phyloP scores from a whole-genome alignment of 169 alveolate species.

The Cyclospora cayetanensis region DNA sequence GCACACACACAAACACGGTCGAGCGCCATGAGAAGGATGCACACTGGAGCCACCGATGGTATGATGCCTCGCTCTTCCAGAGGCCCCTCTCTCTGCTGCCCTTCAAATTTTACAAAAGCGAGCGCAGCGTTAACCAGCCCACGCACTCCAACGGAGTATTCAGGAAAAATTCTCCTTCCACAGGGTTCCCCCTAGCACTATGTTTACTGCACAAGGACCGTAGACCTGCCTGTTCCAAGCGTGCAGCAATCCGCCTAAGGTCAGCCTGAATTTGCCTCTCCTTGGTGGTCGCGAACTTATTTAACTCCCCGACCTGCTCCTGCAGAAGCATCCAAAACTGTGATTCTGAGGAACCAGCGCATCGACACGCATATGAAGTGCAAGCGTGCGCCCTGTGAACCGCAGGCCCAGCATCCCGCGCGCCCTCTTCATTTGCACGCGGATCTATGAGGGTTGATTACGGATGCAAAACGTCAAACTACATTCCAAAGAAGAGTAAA shows the following conservation, averaged over 20 bases:
- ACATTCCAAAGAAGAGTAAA: too few species aligned
- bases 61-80: background rate
- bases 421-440: too few species aligned
- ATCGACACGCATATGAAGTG: too few species aligned
- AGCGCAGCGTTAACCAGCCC: background rate
- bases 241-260: conserved; percentile 45
- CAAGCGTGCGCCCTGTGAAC: too few species aligned
- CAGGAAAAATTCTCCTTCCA: background rate
- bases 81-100: background rate
- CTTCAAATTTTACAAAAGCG: background rate
- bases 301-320: conserved; percentile 66
- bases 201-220: background rate
- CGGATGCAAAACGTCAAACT: too few species aligned
- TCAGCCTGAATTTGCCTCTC: conserved; percentile 45
- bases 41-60: too few species aligned
- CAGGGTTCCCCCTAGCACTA: background rate
- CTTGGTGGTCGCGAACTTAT: conserved; percentile 53
- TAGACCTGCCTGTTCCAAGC: conserved; percentile 48
- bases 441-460: too few species aligned
- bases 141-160: background rate
- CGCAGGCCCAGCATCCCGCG: too few species aligned
- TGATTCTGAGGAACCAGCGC: too few species aligned
- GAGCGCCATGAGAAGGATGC: too few species aligned
- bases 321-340: conserved; percentile 68
- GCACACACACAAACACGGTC: background rate